Base-by-base conservation (phyloP, 331 rosid genomes). In the Quercus phellos region DNA sequence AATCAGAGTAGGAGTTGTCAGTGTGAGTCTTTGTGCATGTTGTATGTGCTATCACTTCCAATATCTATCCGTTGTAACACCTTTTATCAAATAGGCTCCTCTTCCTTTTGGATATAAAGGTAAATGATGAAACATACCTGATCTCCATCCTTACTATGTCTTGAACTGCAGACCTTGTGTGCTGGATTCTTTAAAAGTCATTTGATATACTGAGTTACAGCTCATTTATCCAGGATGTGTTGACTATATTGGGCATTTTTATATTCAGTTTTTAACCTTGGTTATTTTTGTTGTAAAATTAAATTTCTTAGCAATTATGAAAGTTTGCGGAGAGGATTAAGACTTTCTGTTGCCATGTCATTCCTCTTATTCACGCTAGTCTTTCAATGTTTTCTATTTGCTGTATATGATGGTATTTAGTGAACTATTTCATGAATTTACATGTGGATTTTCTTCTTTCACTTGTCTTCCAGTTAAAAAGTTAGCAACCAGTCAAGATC, bases 401-500 rank as follows among this genome's bases (percentile, higher is more conserved):
- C 72, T 54, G 54, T 60, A 8, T 43, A 63, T 75, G 18, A 50
- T 68, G 72, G 21, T 51, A 55, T 4, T 7, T 26, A 59, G 51
- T 64, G 30, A 75, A 56, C 35, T n/a, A 54, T 34, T 83, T 81
- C 56, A 56, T 66, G 58, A 27, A 51, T 72, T 82, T 66, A 13
- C 26, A 74, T 81, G 70, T 51, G 70, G 27, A 75, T 42, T 14
- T 51, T 14, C 10, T 67, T 73, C 30, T 7, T 29, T 56, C 58
- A 26, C 68, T 58, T 78, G 38, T 26, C 51, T 80, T 81, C 43
- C 90, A 92, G 99, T 59, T 11, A 88, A 87, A 81, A 78, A 81
- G 83, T 50, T 84, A 50, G 72, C 54, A 75, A 56, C 70, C 54
- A 70, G 91, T 81, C 85, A 90, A 80, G 89, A 86, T 74, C 88